Evolutionary conservation across 805 yeast species (phyloP), one percentile per base, ranked within the genome.

Genomic region (Candida saitoana): DNA sequence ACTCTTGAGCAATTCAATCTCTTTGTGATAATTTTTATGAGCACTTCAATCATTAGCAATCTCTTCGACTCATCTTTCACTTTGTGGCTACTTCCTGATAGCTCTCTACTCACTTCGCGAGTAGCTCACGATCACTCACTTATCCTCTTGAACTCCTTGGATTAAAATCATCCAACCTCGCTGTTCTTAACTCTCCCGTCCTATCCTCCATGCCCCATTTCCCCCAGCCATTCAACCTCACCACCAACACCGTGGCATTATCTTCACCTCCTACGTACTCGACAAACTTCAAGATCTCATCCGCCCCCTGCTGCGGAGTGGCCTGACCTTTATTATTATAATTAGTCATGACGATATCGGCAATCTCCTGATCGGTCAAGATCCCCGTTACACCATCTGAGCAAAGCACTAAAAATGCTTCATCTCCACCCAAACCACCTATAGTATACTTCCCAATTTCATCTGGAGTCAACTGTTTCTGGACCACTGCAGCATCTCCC

Each of bases 201-300:
- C 95, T 67, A 64, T 91, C 98, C 3, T 71, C 55, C 42, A 76
- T 63, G 5, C 93, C 91, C 97, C 99, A 93, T 42, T 80, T 76
- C 4, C 96, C 96, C 99, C 99, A 93, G 7, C 96, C 96, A 27
- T 76, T 73, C 42, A 93, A 67, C 45, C 95, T 69, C 8, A 91
- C 62, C 3, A 93, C 86, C 47, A 84, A 55, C 58, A 96, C 88
- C 2, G 97, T 88, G n/a, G 98, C 95, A 63, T 93, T 93, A 60
- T 93, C 99, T 54, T 87, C 89, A 2, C 96, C 93, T 11, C 96
- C 96, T 6, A 90, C 76, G 33, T 86, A 86, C 57, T 84, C 89
- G 8, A 89, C 84, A 59, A 82, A 93, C 52, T 81, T 76, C 9
- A 91, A 79, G 15, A 93, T 85, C 57, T 90, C 97, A 46, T 78